Conservation (phyloP, 2,329 filamentous ascomycete genomes). For the Xenoacremonium recifei region DNA sequence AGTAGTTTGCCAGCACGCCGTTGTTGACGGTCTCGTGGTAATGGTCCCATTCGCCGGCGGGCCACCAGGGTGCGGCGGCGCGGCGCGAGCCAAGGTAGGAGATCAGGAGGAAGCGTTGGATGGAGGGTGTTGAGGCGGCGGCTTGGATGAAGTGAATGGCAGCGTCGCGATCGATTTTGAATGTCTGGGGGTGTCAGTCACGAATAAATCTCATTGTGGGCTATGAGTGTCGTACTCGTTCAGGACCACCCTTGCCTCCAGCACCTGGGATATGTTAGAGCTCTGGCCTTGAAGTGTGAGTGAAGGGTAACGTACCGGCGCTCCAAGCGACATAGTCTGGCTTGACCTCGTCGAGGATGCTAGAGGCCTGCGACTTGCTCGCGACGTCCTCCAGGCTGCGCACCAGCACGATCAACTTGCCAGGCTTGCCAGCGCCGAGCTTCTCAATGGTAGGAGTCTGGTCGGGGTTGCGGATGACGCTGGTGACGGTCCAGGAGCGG, state of each 20-base stretch:
- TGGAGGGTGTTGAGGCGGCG: constrained; percentile 49
- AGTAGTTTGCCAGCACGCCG: constrained; percentile 50
- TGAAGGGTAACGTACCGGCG: constrained; percentile 50
- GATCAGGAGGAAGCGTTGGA: constrained; percentile 64
- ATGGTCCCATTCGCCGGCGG: constrained; percentile 47
- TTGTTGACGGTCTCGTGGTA: constrained; percentile 40
- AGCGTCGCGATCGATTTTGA: constrained; percentile 61
- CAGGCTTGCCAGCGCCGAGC: constrained; percentile 56
- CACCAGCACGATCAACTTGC: constrained; percentile 67
- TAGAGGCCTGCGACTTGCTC: constrained; percentile 58
- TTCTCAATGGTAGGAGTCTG: constrained; percentile 64
- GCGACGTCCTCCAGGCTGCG: constrained; percentile 71
- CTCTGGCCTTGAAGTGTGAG: background rate
- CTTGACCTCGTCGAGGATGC: constrained; percentile 59
- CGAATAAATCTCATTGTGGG: background rate
- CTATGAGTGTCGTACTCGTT: constrained; percentile 35
- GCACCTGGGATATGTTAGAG: constrained; percentile 49
- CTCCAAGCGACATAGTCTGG: constrained; percentile 68
- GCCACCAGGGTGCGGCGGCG: constrained; percentile 54
- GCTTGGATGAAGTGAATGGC: constrained; percentile 62
- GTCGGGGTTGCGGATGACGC: constrained; percentile 70
- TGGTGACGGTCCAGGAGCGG: constrained; percentile 74
- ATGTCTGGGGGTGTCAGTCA: constrained; percentile 41
- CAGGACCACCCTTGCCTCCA: constrained; percentile 57
- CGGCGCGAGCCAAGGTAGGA: constrained; percentile 59